Evolutionary conservation across 768 basidiomycete species (phyloP).

Genomic region (Lentinula sp.): DNA sequence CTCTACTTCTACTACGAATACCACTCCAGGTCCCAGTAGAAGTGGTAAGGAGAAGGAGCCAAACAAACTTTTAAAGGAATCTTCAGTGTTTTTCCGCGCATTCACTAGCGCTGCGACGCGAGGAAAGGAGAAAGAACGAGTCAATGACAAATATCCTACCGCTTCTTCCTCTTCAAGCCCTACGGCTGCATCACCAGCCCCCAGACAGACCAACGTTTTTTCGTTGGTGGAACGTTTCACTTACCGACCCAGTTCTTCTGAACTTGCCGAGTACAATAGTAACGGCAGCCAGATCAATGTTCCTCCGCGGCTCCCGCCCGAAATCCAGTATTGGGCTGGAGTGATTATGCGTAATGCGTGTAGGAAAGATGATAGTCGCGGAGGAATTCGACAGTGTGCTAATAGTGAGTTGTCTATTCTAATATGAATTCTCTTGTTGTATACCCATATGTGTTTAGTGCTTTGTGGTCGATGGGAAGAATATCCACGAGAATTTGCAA

Average conservation of each 20-base stretch:
- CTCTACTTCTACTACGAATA: background rate
- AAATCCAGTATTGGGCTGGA: constrained; percentile 98
- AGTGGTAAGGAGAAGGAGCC: constrained; percentile 24
- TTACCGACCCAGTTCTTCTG: constrained; percentile 82
- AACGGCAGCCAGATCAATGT: background rate
- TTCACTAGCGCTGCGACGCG: constrained; percentile 35
- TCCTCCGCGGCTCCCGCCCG: constrained; percentile 65
- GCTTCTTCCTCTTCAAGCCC: constrained; percentile 13
- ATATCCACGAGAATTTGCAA: constrained; percentile 92
- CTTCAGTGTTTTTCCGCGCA: constrained; percentile 36
- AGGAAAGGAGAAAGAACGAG: constrained; percentile 44
- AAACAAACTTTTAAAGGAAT: constrained; percentile 10
- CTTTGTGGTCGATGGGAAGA: constrained; percentile 93
- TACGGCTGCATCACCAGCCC: constrained; percentile 14
- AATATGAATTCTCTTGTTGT: background rate
- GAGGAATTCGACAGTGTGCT: constrained; percentile 95
- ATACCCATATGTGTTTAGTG: constrained; percentile 43
- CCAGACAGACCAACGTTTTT: constrained; percentile 84
- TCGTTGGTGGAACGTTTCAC: constrained; percentile 96
- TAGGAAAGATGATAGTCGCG: constrained; percentile 88
- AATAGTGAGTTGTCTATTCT: constrained; percentile 58
- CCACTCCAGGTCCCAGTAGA: background rate
- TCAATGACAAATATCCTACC: background rate
- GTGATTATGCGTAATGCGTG: constrained; percentile 99
- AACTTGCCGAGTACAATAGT: constrained; percentile 61